Evolutionary conservation across 108 stramenopile species (phyloP).

Genomic region (Cyclotella atomus): DNA sequence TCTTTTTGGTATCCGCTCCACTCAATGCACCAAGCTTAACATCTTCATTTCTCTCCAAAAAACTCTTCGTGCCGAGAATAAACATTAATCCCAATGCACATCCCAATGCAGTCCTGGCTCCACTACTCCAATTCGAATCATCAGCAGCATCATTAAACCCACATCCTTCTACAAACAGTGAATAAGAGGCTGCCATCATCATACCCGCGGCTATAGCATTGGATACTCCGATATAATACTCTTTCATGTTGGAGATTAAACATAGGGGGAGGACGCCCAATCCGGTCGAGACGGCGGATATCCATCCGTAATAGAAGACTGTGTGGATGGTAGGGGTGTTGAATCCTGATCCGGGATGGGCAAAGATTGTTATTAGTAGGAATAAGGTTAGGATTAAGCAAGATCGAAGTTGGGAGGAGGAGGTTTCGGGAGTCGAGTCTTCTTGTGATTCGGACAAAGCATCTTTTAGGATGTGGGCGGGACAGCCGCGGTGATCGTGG

Average conservation of each 20-base stretch:
- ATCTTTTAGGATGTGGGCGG: conserved; percentile 38
- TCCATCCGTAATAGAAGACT: conserved; percentile 98
- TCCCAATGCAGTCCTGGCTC: conserved; percentile 69
- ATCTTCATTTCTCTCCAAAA: conserved; percentile 91
- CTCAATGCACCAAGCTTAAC: conserved; percentile 84
- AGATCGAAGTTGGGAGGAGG: conserved; percentile 30
- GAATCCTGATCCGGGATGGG: conserved; percentile 56
- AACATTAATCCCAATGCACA: conserved; percentile 77
- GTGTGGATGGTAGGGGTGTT: conserved; percentile 65
- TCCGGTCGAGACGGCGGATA: conserved; percentile 94
- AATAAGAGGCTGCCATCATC: conserved; percentile 96
- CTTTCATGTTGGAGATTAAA: conserved; percentile 69
- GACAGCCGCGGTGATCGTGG: conserved; percentile 41
- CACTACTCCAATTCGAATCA: conserved; percentile 50
- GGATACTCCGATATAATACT: conserved; percentile 84
- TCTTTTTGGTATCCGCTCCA: conserved; percentile 89
- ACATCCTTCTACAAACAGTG: conserved; percentile 87
- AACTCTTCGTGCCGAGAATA: conserved; percentile 78
- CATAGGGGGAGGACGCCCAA: conserved; percentile 93
- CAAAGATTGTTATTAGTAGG: conserved; percentile 48
- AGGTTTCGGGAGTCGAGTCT: conserved; percentile 21
- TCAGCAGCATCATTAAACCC: conserved; percentile 73
- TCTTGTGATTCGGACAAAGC: not conserved
- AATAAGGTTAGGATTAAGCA: conserved; percentile 33
- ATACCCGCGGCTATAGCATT: conserved; percentile 98